These are phyloP conservation scores for Poa annua DNA, from an alignment of 176 grass and related monocot genomes.

Conservation along the genomic window DNA sequence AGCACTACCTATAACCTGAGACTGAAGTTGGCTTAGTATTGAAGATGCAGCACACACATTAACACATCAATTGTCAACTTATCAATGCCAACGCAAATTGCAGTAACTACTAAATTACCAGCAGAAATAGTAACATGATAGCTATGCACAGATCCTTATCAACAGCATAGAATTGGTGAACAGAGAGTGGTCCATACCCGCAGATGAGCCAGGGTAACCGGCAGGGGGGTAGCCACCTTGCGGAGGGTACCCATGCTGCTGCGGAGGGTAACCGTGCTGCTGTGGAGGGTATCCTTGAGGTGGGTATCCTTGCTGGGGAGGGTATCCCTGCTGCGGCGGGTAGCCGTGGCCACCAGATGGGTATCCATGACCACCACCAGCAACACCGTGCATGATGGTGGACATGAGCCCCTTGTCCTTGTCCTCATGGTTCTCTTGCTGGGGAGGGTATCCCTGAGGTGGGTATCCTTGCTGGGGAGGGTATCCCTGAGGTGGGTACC, in stretches of 20 bases:
- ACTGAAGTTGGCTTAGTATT: neutral
- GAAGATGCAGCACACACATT: neutral
- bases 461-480: neutral
- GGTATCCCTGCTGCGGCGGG: neutral
- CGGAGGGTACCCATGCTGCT: slow-evolving; percentile 12
- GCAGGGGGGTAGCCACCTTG: slow-evolving; percentile 21
- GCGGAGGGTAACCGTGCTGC: slow-evolving; percentile 4
- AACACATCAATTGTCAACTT: neutral
- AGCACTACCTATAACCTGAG: too few species aligned
- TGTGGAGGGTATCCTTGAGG: neutral
- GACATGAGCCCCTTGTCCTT: neutral
- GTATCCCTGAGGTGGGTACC: neutral
- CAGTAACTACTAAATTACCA: neutral
- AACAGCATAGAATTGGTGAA: neutral
- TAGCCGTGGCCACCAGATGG: neutral
- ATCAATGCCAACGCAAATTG: neutral
- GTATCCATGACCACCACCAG: slow-evolving; percentile 4
- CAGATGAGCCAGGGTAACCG: slow-evolving; percentile 16
- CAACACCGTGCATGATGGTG: neutral
- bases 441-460: neutral
- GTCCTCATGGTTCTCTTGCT: too few species aligned
- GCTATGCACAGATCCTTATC: neutral
- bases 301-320: slow-evolving; percentile 11
- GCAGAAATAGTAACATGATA: neutral
- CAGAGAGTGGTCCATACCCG: neutral